A percentile compares a stretch with the other conserved stretches of the same genome.
phyloP scores from a whole-genome alignment of 78 protist genomes.

The Isochrysis galbana region DNA sequence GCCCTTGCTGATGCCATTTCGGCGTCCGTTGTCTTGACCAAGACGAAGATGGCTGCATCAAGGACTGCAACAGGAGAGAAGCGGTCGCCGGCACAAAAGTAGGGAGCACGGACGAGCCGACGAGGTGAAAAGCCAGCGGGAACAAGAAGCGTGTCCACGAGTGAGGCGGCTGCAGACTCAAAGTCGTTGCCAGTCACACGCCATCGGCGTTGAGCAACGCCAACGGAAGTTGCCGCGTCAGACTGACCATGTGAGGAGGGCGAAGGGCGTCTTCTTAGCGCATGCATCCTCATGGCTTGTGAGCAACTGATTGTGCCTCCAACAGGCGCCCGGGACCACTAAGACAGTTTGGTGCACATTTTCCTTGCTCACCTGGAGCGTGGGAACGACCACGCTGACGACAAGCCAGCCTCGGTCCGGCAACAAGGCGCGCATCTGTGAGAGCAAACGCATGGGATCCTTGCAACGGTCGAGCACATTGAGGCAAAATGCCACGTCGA shows the following conservation, averaged over 20 bases:
- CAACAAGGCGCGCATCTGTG: not conserved
- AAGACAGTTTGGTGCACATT: too few relatives aligned
- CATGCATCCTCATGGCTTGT: too few relatives aligned
- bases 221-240: too few relatives aligned
- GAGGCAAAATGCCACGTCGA: not conserved
- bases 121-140: not conserved
- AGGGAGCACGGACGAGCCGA: slow-evolving; percentile 7
- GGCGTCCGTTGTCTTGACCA: not conserved
- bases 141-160: not conserved
- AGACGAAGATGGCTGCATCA: not conserved
- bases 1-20: not conserved
- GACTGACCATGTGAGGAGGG: too few relatives aligned
- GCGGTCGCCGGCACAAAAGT: slow-evolving; percentile 19
- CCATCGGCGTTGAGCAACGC: not conserved
- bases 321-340: too few relatives aligned
- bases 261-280: too few relatives aligned
- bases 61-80: not conserved
- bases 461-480: slow-evolving; percentile 25
- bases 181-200: not conserved
- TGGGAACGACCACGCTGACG: not conserved
- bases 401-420: not conserved
- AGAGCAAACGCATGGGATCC: not conserved
- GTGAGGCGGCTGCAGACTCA: not conserved
- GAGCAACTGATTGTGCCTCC: too few relatives aligned
- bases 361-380: not conserved